Base-by-base conservation (phyloP, 1,284 basidiomycete species). In the Cutaneotrichosporon cutaneum region DNA sequence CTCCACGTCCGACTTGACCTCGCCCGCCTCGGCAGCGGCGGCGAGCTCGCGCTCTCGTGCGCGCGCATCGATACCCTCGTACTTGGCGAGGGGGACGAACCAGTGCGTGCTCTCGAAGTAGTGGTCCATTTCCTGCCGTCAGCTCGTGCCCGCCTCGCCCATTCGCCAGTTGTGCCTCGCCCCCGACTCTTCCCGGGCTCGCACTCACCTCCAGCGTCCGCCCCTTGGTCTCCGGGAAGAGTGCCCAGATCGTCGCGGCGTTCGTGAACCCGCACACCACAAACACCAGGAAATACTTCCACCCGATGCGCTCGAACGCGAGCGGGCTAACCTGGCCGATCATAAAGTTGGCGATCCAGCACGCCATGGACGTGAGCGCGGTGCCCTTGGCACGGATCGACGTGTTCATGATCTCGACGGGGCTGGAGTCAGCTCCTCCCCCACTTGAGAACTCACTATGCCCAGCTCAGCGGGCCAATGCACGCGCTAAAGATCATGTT, bases 211-310 rank as follows among this genome's bases (percentile, higher is more conserved):
- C 70, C 53, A 72, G 35, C 0, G 84, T 85, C 24, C 68, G 55
- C 18, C 71, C 75, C 60, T 72, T 72, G 30, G 76, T 76, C 68
- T 78, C 78, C 32, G 78, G 79, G 67, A 77, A 75, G 63, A 80
- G 70, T 27, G 72, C 77, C 82, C 83, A 87, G 68, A 87, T 83
- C 64, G 83, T 84, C 6, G 86, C 68, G 0, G 85, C 85, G 69
- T 87, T 87, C 14, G 85, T 84, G 74, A 85, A 84, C 10, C 83
- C 81, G 69, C 84, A 85, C 57, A 88, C 82, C 2, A 85, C 85
- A 62, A 87, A 87, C 22, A 87, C 83, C 47, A 87, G 79, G 72
- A 82, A 82, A 72, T 80, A 80, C 56, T 70, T 73, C 80, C 80
- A 82, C 18, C 76, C 72, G 52, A 80, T 72, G 35, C 68, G 66